Percentiles rank a stretch among this genome's conserved stretches.
Evolutionary conservation across 345 rosid species (phyloP).

Genomic region (Microcos paniculata): DNA sequence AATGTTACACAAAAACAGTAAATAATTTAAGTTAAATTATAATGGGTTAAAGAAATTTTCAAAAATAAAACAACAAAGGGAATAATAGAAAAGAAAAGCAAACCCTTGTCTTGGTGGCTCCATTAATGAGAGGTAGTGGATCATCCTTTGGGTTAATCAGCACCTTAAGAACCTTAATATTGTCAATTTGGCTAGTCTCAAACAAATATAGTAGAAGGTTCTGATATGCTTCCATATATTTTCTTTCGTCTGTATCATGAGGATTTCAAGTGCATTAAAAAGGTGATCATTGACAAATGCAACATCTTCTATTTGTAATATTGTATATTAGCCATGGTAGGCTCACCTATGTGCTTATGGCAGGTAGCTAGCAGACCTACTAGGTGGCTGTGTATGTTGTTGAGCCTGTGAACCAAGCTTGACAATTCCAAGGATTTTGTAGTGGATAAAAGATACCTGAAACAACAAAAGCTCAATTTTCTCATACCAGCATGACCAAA

Average conservation of each 20-base stretch:
- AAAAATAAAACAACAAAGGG: neutral
- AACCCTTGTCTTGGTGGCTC: conserved; percentile 42
- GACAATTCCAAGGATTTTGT: conserved; percentile 72
- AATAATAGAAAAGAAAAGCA: neutral
- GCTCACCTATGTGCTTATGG: conserved; percentile 43
- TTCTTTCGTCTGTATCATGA: conserved; percentile 41
- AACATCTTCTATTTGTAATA: neutral
- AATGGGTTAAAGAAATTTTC: neutral
- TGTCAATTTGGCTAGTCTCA: conserved; percentile 40
- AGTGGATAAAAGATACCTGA: conserved; percentile 52
- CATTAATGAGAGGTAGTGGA: conserved; percentile 40
- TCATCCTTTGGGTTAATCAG: conserved; percentile 45
- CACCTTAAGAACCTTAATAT: conserved; percentile 44
- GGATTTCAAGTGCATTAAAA: neutral
- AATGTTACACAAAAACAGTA: neutral
- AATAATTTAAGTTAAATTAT: neutral
- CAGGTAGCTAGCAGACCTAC: conserved; percentile 32
- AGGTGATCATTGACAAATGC: neutral
- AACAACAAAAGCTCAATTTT: conserved; percentile 6
- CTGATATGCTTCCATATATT: conserved; percentile 31
- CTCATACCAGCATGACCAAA: neutral
- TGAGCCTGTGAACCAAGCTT: conserved; percentile 55
- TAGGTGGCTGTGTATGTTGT: conserved; percentile 45
- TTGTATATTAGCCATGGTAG: neutral
- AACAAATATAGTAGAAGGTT: conserved; percentile 32